phyloP scores from a whole-genome alignment of 2,329 filamentous ascomycete genomes.

The Pleomassaria siparia region DNA sequence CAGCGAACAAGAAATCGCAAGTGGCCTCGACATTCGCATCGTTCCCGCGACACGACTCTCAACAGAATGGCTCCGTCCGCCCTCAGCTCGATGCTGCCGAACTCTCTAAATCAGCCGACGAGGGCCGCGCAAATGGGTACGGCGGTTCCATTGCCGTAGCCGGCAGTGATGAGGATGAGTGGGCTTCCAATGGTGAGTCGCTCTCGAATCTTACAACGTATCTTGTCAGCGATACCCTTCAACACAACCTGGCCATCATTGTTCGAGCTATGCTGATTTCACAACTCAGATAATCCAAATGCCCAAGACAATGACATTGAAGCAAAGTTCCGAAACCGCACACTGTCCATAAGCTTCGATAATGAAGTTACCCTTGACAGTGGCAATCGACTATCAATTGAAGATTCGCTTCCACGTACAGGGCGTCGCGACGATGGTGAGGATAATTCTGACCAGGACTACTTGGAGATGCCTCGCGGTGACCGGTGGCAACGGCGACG shows the following conservation, averaged over 20 bases:
- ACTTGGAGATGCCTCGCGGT: conserved; percentile 33
- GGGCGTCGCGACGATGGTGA: conserved; percentile 23
- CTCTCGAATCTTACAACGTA: too few relatives aligned
- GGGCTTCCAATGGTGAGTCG: too few relatives aligned
- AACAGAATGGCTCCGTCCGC: conserved; percentile 22
- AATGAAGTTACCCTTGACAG: conserved; percentile 44
- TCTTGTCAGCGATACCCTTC: too few relatives aligned
- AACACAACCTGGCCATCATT: too few relatives aligned
- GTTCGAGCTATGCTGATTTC: too few relatives aligned
- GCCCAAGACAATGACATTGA: conserved; percentile 28
- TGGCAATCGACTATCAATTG: conserved; percentile 41
- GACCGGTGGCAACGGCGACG: conserved; percentile 18
- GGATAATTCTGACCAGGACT: conserved; percentile 37
- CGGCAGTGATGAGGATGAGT: conserved; percentile 25
- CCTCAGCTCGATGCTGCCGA: conserved; percentile 23
- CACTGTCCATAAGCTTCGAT: conserved; percentile 46
- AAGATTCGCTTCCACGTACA: conserved; percentile 41
- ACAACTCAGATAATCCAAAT: too few relatives aligned
- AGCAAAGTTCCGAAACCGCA: conserved; percentile 34
- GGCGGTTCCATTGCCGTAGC: conserved; percentile 20
- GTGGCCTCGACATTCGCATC: conserved; percentile 41
- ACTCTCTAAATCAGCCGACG: conserved; percentile 19
- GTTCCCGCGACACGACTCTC: conserved; percentile 32
- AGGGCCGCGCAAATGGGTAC: conserved; percentile 18
- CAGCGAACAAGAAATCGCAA: conserved; percentile 31